Base-by-base conservation (phyloP, 176 grass and related monocot species). In the Avena insularis region DNA sequence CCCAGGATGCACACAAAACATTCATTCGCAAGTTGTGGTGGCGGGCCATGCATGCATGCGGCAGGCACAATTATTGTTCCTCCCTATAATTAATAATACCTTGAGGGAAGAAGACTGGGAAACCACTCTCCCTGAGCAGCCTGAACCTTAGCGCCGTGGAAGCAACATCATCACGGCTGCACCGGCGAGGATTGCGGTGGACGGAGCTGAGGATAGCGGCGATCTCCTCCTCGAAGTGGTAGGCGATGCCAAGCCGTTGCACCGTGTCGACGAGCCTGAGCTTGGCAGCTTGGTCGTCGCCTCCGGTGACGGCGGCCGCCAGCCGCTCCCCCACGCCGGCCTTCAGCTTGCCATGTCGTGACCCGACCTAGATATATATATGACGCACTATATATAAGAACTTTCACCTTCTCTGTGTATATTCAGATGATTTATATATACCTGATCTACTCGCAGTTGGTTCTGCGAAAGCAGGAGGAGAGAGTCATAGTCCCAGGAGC, bases 221-320 rank as follows among this genome's bases (percentile, higher is more conserved):
- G 38, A 94, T 86, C 51, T 92, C 88, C 11, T 75, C 29, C 3
- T 90, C 73, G 1, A 94, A 94, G 53, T 88, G 93, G 81, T 90
- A 88, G 2, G 90, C 78, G 14, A 92, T n/a, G 19, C 87, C 88
- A 0, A 94, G 93, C 63, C 87, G 86, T 83, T 90, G 88, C 65
- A 90, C 20, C 0, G 71, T 86, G 17, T 94, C 90, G 5, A 92
- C 67, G 15, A 86, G 78, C 31, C 46, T 27, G 56, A 92, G 87
- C 55, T 58, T 92, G 0, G 80, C 25, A 12, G 62, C 19, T 1
- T 54, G 40, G 50, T 76, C 78, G 3, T 12, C 59, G 19, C 4
- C 57, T 55, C 85, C 0, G 12, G 12, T 43, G 17, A 3, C 29
- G 0, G 73, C 23, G 0, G 73, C 71, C 0, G 27, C 2, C 11